phyloP scores from a whole-genome alignment of 371 early-diverging fungal genomes.

The Mucor plumbeus region DNA sequence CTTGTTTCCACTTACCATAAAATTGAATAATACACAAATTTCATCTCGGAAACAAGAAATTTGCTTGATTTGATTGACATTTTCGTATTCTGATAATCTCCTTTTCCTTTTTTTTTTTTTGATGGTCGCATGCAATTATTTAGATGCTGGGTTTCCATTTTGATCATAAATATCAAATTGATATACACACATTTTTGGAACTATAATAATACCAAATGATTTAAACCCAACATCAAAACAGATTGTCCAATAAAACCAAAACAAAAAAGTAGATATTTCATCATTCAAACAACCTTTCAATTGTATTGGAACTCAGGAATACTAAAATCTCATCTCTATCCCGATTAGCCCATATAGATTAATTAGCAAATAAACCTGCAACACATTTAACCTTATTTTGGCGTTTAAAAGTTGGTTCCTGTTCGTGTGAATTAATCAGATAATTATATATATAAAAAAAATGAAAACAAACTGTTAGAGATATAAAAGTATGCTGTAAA shows the following conservation, averaged over 20 bases:
- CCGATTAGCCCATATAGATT: constrained; percentile 3
- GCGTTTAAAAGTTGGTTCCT: neutral
- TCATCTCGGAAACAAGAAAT: no score
- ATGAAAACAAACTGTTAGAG: no score
- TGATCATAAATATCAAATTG: neutral
- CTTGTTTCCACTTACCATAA: no score
- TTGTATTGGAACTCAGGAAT: constrained; percentile 7
- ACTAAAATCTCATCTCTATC: neutral
- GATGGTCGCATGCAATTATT: no score
- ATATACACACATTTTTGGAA: neutral
- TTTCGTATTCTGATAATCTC: no score
- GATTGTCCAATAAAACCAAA: constrained; percentile 12
- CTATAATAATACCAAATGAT: neutral
- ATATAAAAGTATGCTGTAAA: no score
- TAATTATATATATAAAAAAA: no score
- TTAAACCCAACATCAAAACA: constrained; percentile 11
- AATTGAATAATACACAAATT: no score
- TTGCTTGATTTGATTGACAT: no score
- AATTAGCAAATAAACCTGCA: neutral
- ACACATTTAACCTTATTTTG: neutral
- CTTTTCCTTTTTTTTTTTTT: no score
- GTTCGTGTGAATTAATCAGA: neutral
- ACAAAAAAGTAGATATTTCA: constrained; percentile 5
- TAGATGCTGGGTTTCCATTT: no score
- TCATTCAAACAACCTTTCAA: neutral